phyloP scores from a whole-genome alignment of 495 filamentous ascomycete genomes.

The Penicillium atrosanguineum region DNA sequence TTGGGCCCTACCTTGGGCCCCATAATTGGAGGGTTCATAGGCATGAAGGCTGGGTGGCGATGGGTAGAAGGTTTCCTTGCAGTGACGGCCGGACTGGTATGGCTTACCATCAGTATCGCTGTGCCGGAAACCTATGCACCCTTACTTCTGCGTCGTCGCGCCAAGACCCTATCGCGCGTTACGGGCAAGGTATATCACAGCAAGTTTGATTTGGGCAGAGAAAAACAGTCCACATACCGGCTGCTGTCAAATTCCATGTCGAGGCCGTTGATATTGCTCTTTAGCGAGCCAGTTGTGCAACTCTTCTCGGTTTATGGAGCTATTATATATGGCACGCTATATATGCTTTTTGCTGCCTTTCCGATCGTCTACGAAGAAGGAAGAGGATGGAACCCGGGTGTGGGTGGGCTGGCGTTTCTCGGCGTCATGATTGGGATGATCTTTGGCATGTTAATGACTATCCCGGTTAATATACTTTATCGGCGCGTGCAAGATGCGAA shows the following conservation, averaged over 20 bases:
- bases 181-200: slow-evolving; percentile 57
- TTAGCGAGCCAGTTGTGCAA: slow-evolving; percentile 59
- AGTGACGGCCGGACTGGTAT: slow-evolving; percentile 50
- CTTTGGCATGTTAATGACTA: slow-evolving; percentile 44
- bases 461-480: too few species aligned
- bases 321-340: slow-evolving; percentile 72
- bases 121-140: slow-evolving; percentile 63
- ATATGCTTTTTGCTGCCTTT: slow-evolving; percentile 79
- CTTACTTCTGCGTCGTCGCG: slow-evolving; percentile 54
- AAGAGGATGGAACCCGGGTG: slow-evolving; percentile 71
- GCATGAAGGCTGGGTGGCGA: slow-evolving; percentile 58
- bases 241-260: slow-evolving; percentile 46
- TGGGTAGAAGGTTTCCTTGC: slow-evolving; percentile 64
- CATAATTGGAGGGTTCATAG: slow-evolving; percentile 61
- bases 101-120: slow-evolving; percentile 50
- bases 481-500: slow-evolving; percentile 34
- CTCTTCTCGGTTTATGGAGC: slow-evolving; percentile 72
- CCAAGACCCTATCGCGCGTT: slow-evolving; percentile 48
- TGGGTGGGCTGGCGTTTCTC: slow-evolving; percentile 71
- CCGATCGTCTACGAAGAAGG: slow-evolving; percentile 74
- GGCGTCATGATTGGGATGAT: slow-evolving; percentile 86
- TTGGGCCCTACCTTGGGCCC: slow-evolving; percentile 65
- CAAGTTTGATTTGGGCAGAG: slow-evolving; percentile 45
- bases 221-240: slow-evolving; percentile 30
- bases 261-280: slow-evolving; percentile 49